phyloP scores from a whole-genome alignment of 345 rosid species.

The Brassica incana region DNA sequence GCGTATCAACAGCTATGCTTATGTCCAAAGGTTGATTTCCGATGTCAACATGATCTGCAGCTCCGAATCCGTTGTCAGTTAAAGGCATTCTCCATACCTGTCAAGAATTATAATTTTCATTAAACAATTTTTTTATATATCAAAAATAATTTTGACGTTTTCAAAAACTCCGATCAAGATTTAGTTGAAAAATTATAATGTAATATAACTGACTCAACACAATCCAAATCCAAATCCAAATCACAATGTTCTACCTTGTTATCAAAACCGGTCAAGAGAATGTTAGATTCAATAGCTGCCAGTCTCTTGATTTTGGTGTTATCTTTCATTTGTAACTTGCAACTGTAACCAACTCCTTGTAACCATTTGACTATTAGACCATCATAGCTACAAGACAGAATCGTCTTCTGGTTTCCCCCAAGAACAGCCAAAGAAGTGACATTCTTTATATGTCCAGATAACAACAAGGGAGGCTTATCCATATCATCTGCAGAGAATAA shows the following conservation, averaged over 20 bases:
- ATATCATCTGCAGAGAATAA: constrained; percentile 60
- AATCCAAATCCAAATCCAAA: background rate
- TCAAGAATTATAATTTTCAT: background rate
- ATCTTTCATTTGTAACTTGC: constrained; percentile 57
- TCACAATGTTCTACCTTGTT: constrained; percentile 4
- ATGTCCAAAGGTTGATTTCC: background rate
- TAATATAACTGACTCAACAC: background rate
- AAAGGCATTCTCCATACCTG: constrained; percentile 66
- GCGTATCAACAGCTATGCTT: background rate
- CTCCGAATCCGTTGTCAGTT: background rate
- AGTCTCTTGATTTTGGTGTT: constrained; percentile 60
- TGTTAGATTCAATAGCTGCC: constrained; percentile 54
- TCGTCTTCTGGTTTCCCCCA: constrained; percentile 46
- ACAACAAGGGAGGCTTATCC: constrained; percentile 54
- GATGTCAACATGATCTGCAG: background rate
- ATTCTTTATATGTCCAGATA: constrained; percentile 72
- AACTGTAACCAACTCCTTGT: constrained; percentile 59
- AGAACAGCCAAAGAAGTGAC: constrained; percentile 57
- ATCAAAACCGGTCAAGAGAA: constrained; percentile 52
- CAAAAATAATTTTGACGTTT: too few relatives aligned
- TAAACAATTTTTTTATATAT: too few relatives aligned
- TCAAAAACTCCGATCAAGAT: too few relatives aligned
- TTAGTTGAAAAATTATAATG: background rate
- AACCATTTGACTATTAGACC: constrained; percentile 69
- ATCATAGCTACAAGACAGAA: constrained; percentile 72